phyloP scores from a whole-genome alignment of 371 early-diverging fungal genomes.

The Fennellomyces sp. region DNA sequence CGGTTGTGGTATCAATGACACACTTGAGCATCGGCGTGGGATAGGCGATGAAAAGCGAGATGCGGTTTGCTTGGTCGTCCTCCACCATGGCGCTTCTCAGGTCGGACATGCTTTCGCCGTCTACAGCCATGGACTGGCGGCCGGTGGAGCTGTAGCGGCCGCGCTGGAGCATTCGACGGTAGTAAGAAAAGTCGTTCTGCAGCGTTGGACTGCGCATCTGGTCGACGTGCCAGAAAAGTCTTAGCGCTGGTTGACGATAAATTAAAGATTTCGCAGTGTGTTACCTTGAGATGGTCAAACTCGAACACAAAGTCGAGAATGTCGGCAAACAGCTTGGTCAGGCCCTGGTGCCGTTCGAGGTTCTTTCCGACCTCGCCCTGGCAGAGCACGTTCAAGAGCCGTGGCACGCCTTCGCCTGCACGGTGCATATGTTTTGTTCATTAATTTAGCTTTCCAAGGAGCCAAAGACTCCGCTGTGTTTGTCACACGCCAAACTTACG shows the following conservation, averaged over 20 bases:
- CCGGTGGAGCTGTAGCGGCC: constrained; percentile 44
- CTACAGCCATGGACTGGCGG: constrained; percentile 7
- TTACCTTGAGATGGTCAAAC: constrained; percentile 90
- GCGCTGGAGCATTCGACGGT: constrained; percentile 86
- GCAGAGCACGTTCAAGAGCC: constrained; percentile 75
- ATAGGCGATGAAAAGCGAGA: constrained; percentile 95
- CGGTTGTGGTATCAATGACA: constrained; percentile 77
- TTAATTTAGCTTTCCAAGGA: too few species aligned
- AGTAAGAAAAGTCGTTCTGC: constrained; percentile 97
- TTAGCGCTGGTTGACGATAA: too few species aligned
- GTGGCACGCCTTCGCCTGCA: constrained; percentile 75
- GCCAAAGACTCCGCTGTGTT: not conserved
- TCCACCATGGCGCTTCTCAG: constrained; percentile 67
- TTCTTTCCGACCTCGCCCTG: constrained; percentile 66
- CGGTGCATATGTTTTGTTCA: not conserved
- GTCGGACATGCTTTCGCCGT: constrained; percentile 31
- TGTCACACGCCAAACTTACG: constrained; percentile 42
- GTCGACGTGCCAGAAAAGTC: not conserved
- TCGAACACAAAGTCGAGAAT: constrained; percentile 87
- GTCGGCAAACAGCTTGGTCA: constrained; percentile 80
- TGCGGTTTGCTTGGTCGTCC: constrained; percentile 89
- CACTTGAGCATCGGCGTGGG: constrained; percentile 92
- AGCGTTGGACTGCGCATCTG: constrained; percentile 89
- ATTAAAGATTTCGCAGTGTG: not conserved
- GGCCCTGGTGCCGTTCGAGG: constrained; percentile 77